Base-by-base conservation (phyloP, 164 flowering plant genomes). In the Tinospora cordifolia region DNA sequence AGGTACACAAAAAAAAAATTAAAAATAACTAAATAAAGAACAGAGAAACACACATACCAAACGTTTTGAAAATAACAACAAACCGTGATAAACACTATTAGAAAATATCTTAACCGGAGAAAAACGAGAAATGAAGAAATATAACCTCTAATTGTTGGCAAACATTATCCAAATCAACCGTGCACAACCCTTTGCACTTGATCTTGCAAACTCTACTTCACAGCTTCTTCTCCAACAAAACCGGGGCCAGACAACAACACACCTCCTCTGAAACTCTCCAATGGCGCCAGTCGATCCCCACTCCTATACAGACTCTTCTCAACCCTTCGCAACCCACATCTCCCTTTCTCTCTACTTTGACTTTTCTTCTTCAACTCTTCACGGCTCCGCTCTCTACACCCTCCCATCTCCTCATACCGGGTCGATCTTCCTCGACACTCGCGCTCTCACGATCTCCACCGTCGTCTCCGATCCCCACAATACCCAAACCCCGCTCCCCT, bases 141-240 rank as follows among this genome's bases (percentile, higher is more conserved):
- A 13, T n/a, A 78, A 94, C 98, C 98, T 94, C 99, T 72, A 93
- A 71, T 70, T 91, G 97, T 71, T 86, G 79, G 73, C 85, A 73
- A 38, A 91, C 93, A 77, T 84, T 92, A 73, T 87, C 88, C 99
- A 94, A 92, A 82, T 94, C 98, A 26, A 92, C 95, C 0, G 97
- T 94, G 75, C 97, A 92, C 54, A 92, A 97, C 69, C 98, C 98
- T 81, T 84, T 89, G 85, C 75, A 94, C 76, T 88, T 92, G 63
- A 94, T 92, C 83, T 92, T 94, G 81, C 97, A 89, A 24, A 88
- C 97, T 78, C 96, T 81, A 54, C 66, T n/a, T n/a, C n/a, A n/a
- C n/a, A n/a, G n/a, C n/a, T n/a, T n/a, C n/a, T n/a, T n/a, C n/a
- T n/a, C n/a, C n/a, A n/a, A n/a, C n/a, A n/a, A n/a, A n/a, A n/a